Evolutionary conservation across 192 early-diverging fungal genomes (phyloP).

Genomic region (Funneliformis geosporum): DNA sequence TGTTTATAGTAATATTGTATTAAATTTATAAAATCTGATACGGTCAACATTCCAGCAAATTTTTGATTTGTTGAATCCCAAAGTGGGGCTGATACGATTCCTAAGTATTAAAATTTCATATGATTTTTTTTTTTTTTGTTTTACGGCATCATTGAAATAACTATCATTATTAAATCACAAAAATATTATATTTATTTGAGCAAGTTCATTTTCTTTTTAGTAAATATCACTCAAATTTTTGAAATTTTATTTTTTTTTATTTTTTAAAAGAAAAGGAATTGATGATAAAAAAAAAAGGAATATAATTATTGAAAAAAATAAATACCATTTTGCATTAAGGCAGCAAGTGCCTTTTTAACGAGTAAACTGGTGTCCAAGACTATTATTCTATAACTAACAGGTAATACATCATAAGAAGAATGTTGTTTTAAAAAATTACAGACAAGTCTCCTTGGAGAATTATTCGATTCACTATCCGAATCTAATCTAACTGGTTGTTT

Average conservation of each 20-base stretch:
- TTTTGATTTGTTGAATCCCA: slow-evolving; percentile 79
- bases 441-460: slow-evolving; percentile 32
- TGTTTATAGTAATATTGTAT: slow-evolving; percentile 90
- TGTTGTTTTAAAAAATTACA: slow-evolving; percentile 73
- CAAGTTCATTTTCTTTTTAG: neutral
- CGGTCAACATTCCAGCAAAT: slow-evolving; percentile 95
- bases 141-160: neutral
- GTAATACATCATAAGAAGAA: slow-evolving; percentile 89
- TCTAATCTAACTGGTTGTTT: neutral
- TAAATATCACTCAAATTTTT: no score
- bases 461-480: slow-evolving; percentile 4
- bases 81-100: slow-evolving; percentile 90
- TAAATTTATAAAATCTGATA: slow-evolving; percentile 93
- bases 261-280: no score
- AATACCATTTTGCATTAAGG: slow-evolving; percentile 93
- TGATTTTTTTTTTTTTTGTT: neutral
- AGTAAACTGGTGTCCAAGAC: slow-evolving; percentile 88
- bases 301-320: neutral
- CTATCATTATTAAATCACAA: neutral
- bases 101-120: slow-evolving; percentile 45
- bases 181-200: neutral
- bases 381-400: slow-evolving; percentile 86
- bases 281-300: neutral
- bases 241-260: no score
- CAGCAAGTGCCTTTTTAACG: slow-evolving; percentile 89